Evolutionary conservation across 2,329 filamentous ascomycete species (phyloP), one percentile per base, ranked within the genome.

Genomic region (Ophiosphaerella narmari): DNA sequence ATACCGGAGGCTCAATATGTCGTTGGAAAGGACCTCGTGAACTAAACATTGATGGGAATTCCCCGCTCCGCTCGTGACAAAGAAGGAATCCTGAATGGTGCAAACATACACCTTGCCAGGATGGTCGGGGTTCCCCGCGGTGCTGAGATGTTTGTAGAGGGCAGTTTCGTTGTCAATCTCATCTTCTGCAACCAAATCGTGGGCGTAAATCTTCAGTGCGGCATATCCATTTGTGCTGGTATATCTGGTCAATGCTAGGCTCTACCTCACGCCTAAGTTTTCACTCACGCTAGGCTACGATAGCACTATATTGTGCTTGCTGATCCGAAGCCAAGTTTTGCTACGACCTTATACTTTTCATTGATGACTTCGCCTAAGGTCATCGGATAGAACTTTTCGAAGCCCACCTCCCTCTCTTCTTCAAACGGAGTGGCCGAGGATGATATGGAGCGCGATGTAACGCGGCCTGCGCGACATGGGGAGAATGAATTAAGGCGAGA

Each of bases 311-410:
- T 38, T 4, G 35, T 38, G 35, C 35, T 38, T 38, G 35, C 35
- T 38, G 35, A 38, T 38, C 35, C 35, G 35, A 38, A 38, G 35
- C 35, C 35, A 38, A 38, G 35, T 38, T 38, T 38, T 38, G 35
- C 35, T 11, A 38, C 14, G 14, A 38, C 35, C 14, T 38, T 38
- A 38, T 38, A 38, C 35, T 21, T 38, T 38, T 38, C 35, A 38
- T 38, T 38, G 35, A 38, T 38, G 21, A 38, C 14, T 38, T 38
- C 35, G 35, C 35, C 35, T 11, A 38, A 38, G 35, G 35, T 38
- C 35, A 38, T 38, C 35, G 35, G 35, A 11, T 38, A 38, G 35
- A 38, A 38, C 35, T 38, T 38, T 38, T 38, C 14, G 35, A 38
- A 38, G 35, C 35, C 35, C 14, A 14, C 9, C 35, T 38, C 35